These are phyloP conservation scores for Picea glauca DNA, from an alignment of 75 land plant species.

Conservation along the genomic window DNA sequence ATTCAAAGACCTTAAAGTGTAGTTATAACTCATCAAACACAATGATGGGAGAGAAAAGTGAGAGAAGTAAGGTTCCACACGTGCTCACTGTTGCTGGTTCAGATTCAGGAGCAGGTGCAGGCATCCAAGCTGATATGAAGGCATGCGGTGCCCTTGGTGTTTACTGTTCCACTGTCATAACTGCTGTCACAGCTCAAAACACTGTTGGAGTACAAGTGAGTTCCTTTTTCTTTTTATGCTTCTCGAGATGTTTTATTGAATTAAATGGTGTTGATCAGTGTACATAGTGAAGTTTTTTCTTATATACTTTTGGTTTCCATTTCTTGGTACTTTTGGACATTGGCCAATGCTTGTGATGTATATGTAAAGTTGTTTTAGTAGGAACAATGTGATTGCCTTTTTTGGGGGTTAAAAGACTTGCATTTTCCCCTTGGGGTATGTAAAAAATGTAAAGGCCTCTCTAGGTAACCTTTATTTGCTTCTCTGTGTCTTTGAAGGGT, in stretches of 20 bases:
- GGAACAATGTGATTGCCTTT: no score
- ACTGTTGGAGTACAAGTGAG: constrained; percentile 91
- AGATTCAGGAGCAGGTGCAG: constrained; percentile 96
- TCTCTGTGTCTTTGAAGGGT: constrained; percentile 39
- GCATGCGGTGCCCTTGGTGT: constrained; percentile 84
- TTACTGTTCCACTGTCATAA: constrained; percentile 86
- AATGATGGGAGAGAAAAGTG: background rate
- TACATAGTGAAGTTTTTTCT: no score
- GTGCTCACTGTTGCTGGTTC: constrained; percentile 96
- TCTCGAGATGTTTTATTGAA: no score
- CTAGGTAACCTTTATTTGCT: background rate
- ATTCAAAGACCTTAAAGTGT: background rate
- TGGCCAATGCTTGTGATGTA: no score
- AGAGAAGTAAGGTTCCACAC: constrained; percentile 41
- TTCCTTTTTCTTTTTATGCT: background rate
- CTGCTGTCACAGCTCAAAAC: constrained; percentile 96
- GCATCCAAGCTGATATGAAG: constrained; percentile 95
- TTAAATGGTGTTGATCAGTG: no score
- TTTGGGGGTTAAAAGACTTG: no score
- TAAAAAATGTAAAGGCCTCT: no score
- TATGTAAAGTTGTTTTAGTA: no score
- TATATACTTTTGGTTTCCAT: no score
- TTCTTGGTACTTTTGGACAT: no score
- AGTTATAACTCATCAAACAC: background rate
- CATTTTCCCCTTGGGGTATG: no score